These are phyloP conservation scores for Coemansia javaensis DNA, from an alignment of 192 early-diverging fungal species.

Conservation along the genomic window DNA sequence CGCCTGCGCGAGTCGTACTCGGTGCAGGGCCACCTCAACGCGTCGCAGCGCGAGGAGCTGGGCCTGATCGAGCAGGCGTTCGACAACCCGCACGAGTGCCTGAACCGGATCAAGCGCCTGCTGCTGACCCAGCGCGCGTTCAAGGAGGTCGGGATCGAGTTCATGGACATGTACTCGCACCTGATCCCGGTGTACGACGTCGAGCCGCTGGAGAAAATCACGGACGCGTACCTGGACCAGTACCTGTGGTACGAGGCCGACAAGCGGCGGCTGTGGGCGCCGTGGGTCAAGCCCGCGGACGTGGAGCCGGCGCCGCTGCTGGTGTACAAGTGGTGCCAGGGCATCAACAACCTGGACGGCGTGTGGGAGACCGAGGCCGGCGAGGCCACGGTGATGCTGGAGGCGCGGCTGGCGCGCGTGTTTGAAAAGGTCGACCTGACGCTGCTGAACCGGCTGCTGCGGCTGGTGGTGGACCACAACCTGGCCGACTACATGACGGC, in stretches of 20 bases:
- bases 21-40: conserved; percentile 91
- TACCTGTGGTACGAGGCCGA: conserved; percentile 99
- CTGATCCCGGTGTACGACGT: conserved; percentile 96
- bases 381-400: conserved; percentile 94
- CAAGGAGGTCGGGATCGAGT: conserved; percentile 99
- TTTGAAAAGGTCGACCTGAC: conserved; percentile 98
- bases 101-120: conserved; percentile 83
- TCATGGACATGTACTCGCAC: conserved; percentile 98
- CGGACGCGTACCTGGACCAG: conserved; percentile 97
- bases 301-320: conserved; percentile 95
- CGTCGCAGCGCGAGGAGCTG: conserved; percentile 94
- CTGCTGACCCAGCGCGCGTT: conserved; percentile 96
- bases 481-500: conserved; percentile 99
- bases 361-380: conserved; percentile 91
- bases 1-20: conserved; percentile 91
- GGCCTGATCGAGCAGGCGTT: conserved; percentile 98
- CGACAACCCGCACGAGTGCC: conserved; percentile 82
- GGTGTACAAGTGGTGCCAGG: conserved; percentile 98
- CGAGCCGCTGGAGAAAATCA: conserved; percentile 99
- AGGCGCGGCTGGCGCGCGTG: conserved; percentile 85
- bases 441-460: conserved; percentile 84
- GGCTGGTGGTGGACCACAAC: conserved; percentile 97
- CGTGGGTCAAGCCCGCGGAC: conserved; percentile 99
- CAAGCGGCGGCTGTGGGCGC: conserved; percentile 94
- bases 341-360: conserved; percentile 94